Evolutionary conservation across 495 filamentous ascomycete genomes (phyloP), one percentile per base, ranked within the genome.

Genomic region (Durotheca rogersii): DNA sequence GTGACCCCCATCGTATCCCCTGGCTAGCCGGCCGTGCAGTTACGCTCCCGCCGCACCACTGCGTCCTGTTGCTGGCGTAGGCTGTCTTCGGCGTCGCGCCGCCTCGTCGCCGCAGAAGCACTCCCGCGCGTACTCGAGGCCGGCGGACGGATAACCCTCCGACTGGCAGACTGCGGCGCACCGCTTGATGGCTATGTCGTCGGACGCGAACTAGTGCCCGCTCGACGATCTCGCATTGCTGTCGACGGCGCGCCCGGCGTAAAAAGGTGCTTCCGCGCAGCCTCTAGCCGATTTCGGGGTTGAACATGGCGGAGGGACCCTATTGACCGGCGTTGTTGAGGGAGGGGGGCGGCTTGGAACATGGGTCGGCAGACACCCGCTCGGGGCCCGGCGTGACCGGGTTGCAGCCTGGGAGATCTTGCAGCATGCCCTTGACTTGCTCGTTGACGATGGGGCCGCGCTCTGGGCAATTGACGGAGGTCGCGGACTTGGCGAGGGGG

Each of bases 231-330:
- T 43, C 3, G 38, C 7, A 9, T 9, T 41, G 11, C 59, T 55
- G 57, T 85, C 78, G 16, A 51, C 56, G 27, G 58, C 73, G 58
- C 80, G 83, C 23, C 78, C 78, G 17, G 69, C 53, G 60, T 80
- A 83, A 16, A 17, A 42, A 53, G 17, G 43, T 36, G 18, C 3
- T 46, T 5, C 27, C 44, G 34, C 20, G 27, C 4, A 58, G 44
- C n/a, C 4, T 18, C n/a, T 58, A 19, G 1, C 55, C 55, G 11
- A 41, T 27, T 0, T 49, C 23, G 18, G 55, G 49, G 18, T 46
- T 30, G 20, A 58, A 41, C 44, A 53, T 58, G 14, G 33, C 12
- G 16, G 50, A 19, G 2, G 43, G 35, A 1, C 38, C 55, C 3
- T 31, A 7, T 3, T 58, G 20, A 16, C 36, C 27, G 25, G 27